Conservation (phyloP, 164 flowering plant genomes). For the Tetracentron sinense region DNA sequence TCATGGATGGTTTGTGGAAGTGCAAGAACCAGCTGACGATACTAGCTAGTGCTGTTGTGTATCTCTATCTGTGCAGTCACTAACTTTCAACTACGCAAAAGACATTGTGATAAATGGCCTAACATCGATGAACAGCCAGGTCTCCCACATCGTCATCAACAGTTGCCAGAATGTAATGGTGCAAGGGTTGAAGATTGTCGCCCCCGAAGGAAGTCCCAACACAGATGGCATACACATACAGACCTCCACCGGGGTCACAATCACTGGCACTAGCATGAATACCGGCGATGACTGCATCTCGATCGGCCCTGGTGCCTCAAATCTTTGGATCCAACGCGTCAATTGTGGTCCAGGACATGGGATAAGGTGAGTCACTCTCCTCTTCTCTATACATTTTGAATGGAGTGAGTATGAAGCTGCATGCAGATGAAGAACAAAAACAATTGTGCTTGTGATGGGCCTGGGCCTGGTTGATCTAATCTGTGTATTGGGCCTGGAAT, state of each 20-base stretch:
- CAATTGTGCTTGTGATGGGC: not conserved
- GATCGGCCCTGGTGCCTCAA: conserved; percentile 29
- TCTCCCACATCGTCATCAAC: conserved; percentile 19
- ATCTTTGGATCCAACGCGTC: conserved; percentile 18
- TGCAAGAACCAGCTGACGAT: not conserved
- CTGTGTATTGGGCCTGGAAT: too few species aligned
- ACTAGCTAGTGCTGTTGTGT: not conserved
- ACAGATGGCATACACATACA: conserved; percentile 35
- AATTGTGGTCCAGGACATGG: conserved; percentile 36
- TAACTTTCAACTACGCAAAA: conserved; percentile 13
- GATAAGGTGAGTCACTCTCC: conserved; percentile 18
- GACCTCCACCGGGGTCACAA: conserved; percentile 16
- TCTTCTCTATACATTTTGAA: not conserved
- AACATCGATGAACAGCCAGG: conserved; percentile 29
- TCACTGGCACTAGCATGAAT: conserved; percentile 15
- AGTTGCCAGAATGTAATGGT: conserved; percentile 20
- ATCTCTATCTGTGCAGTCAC: conserved; percentile 11
- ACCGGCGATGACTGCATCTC: conserved; percentile 37
- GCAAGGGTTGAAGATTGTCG: conserved; percentile 18
- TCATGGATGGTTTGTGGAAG: not conserved
- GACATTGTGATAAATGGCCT: conserved; percentile 23
- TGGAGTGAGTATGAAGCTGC: too few species aligned
- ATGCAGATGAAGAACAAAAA: too few species aligned
- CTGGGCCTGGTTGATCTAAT: not conserved
- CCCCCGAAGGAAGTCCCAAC: conserved; percentile 28